Conservation (phyloP, 2,329 filamentous ascomycete genomes). For the Fusarium temperatum region DNA sequence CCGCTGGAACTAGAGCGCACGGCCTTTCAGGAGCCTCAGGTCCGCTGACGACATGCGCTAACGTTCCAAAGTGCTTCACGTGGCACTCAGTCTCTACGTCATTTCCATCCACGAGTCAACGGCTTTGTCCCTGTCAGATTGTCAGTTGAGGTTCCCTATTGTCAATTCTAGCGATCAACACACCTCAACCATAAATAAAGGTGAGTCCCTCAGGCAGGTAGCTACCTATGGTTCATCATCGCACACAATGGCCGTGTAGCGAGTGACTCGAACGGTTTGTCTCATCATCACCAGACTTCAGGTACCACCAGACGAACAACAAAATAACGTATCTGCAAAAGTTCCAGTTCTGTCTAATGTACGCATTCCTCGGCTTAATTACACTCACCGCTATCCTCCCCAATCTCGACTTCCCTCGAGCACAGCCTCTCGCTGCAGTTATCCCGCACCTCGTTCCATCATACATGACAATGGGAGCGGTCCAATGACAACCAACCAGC, state of each 20-base stretch:
- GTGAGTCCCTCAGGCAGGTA: neutral
- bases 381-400: slow-evolving; percentile 11
- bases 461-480: slow-evolving; percentile 2
- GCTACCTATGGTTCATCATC: neutral
- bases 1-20: slow-evolving; percentile 13
- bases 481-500: slow-evolving; percentile 6
- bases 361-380: slow-evolving; percentile 1
- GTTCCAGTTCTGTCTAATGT: slow-evolving; percentile 3
- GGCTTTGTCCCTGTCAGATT: neutral
- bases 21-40: slow-evolving; percentile 16
- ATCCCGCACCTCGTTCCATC: neutral
- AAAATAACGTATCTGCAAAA: slow-evolving; percentile 15
- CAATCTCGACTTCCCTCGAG: neutral
- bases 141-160: neutral
- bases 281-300: slow-evolving; percentile 16
- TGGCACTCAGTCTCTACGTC: slow-evolving; percentile 25
- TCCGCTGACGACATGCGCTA: slow-evolving; percentile 36
- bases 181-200: neutral
- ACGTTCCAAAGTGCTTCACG: slow-evolving; percentile 17
- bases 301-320: slow-evolving; percentile 12
- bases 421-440: slow-evolving; percentile 16
- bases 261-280: neutral
- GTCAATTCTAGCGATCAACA: neutral
- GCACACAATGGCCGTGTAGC: neutral
- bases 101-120: slow-evolving; percentile 11